Conservation (phyloP, 768 basidiomycete species). For the Macrocybe gigantea region DNA sequence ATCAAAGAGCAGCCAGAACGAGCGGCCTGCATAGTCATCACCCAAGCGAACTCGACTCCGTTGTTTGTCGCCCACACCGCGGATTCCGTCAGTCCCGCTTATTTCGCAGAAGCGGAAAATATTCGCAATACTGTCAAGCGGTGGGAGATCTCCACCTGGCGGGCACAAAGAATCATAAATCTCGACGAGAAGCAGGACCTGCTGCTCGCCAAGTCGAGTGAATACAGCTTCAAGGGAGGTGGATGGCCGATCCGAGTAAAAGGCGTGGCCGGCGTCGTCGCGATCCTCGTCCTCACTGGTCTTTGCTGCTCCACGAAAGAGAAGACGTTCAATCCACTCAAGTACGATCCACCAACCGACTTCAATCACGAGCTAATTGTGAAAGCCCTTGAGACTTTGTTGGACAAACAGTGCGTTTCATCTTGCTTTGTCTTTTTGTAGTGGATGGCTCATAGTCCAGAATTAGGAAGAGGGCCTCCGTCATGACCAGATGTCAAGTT, state of each 20-base stretch:
- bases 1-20: conserved; percentile 10
- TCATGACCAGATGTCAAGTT: conserved; percentile 1
- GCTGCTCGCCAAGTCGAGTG: background rate
- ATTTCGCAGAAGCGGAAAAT: conserved; percentile 5
- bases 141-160: conserved; percentile 11
- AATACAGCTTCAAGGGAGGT: conserved; percentile 8
- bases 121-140: conserved; percentile 6
- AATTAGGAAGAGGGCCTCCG: conserved; percentile 1
- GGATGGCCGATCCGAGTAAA: conserved; percentile 8
- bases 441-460: background rate
- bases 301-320: conserved; percentile 1
- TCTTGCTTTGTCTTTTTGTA: background rate
- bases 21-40: conserved; percentile 6
- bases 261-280: conserved; percentile 5
- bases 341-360: conserved; percentile 8
- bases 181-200: conserved; percentile 3
- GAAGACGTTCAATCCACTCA: conserved; percentile 8
- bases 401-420: conserved; percentile 6
- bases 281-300: conserved; percentile 5
- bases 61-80: conserved; percentile 7
- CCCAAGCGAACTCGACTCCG: conserved; percentile 3
- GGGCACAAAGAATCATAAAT: conserved; percentile 3
- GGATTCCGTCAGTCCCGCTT: conserved; percentile 6
- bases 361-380: conserved; percentile 9
- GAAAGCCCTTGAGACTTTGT: conserved; percentile 5